phyloP scores from a whole-genome alignment of 2,329 filamentous ascomycete species.

The Fusarium stilboides region DNA sequence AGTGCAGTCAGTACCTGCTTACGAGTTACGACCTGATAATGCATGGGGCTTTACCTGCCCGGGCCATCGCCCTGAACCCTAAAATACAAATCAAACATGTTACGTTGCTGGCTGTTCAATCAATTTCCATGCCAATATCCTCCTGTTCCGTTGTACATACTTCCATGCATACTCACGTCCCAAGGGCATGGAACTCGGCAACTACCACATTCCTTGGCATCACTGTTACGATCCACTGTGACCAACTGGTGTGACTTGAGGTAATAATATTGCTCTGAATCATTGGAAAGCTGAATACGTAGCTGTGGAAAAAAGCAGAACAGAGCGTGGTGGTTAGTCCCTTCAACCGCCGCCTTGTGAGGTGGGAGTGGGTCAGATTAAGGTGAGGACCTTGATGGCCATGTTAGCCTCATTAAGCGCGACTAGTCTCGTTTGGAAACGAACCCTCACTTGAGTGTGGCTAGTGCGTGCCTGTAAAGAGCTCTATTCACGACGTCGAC shows the following conservation, averaged over 20 bases:
- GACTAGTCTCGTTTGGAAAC: conserved; percentile 15
- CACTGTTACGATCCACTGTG: conserved; percentile 16
- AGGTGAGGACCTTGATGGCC: conserved; percentile 52
- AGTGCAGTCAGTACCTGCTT: no score
- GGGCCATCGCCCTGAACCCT: conserved; percentile 24
- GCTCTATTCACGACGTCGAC: no score
- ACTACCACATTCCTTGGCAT: conserved; percentile 37
- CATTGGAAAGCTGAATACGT: background rate
- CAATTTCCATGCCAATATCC: conserved; percentile 16
- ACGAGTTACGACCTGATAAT: conserved; percentile 9
- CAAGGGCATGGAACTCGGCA: conserved; percentile 39
- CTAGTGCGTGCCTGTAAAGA: conserved; percentile 2
- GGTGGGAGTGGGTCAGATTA: conserved; percentile 47
- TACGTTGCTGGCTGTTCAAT: conserved; percentile 13
- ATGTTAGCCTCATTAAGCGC: conserved; percentile 24
- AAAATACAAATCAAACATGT: conserved; percentile 2
- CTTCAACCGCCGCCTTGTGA: conserved; percentile 13
- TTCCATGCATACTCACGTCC: conserved; percentile 13
- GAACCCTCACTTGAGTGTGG: conserved; percentile 30
- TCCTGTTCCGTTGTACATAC: background rate
- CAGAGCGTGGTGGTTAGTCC: conserved; percentile 14
- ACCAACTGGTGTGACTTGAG: conserved; percentile 10
- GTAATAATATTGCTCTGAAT: background rate
- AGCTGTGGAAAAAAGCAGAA: background rate
- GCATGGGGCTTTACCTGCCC: conserved; percentile 16